A percentile compares a stretch with the other conserved stretches of the same genome.
phyloP scores from a whole-genome alignment of 2,329 filamentous ascomycete genomes.

The Scytalidium lignicola region DNA sequence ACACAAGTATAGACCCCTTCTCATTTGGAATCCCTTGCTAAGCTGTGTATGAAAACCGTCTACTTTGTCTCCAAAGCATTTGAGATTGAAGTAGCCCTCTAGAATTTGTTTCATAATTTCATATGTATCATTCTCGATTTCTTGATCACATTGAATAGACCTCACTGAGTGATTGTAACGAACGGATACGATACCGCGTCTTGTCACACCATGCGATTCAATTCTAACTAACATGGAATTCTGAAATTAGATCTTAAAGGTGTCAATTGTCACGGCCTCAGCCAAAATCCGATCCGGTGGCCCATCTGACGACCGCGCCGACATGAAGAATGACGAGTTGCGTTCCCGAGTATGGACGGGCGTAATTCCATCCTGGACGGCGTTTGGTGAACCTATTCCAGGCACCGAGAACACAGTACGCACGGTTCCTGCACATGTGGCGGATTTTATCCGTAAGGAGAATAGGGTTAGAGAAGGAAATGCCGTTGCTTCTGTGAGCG shows the following conservation, averaged over 20 bases:
- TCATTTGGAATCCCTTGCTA: neutral
- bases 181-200: too few relatives aligned
- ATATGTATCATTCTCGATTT: too few relatives aligned
- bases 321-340: constrained; percentile 39
- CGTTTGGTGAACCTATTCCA: constrained; percentile 41
- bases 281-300: constrained; percentile 67
- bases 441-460: constrained; percentile 41
- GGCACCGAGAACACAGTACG: constrained; percentile 5
- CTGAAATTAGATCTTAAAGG: constrained; percentile 53
- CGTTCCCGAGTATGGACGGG: constrained; percentile 48
- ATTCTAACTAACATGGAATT: too few relatives aligned
- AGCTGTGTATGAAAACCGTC: neutral
- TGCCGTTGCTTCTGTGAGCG: constrained; percentile 26
- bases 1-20: constrained; percentile 38
- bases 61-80: neutral
- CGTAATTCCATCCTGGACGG: constrained; percentile 57
- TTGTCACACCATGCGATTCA: too few relatives aligned
- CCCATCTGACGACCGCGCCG: constrained; percentile 49
- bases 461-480: constrained; percentile 38
- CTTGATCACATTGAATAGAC: too few relatives aligned
- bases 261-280: constrained; percentile 65
- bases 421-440: constrained; percentile 48
- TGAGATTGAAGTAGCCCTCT: too few relatives aligned
- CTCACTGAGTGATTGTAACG: too few relatives aligned
- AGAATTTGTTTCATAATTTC: too few relatives aligned